These are phyloP conservation scores for Leucocoprinus sp. DNA, from an alignment of 768 basidiomycete genomes.

Conservation along the genomic window DNA sequence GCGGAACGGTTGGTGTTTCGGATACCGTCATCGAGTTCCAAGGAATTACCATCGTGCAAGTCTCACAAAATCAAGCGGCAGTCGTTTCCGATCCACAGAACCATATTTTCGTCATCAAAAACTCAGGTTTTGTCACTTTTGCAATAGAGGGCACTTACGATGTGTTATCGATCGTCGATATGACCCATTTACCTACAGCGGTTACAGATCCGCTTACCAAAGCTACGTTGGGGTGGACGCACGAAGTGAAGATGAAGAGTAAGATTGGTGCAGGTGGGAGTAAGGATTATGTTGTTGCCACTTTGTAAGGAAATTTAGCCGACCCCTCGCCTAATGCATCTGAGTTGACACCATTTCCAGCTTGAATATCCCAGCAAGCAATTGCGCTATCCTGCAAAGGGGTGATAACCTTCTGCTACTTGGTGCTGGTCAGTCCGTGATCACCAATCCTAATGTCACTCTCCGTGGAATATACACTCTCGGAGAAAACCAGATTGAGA, in stretches of 20 bases:
- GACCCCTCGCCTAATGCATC: neutral
- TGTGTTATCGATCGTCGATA: constrained; percentile 77
- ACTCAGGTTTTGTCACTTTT: constrained; percentile 71
- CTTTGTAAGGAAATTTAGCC: constrained; percentile 55
- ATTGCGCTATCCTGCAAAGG: constrained; percentile 78
- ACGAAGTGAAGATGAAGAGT: constrained; percentile 76
- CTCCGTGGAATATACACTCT: constrained; percentile 72
- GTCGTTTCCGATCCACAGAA: constrained; percentile 76
- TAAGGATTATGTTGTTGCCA: constrained; percentile 69
- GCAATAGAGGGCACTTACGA: constrained; percentile 72
- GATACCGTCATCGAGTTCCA: constrained; percentile 77
- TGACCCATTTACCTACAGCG: constrained; percentile 60
- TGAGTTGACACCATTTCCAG: constrained; percentile 24
- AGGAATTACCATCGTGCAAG: constrained; percentile 78
- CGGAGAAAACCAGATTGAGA: constrained; percentile 78
- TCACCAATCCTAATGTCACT: constrained; percentile 79
- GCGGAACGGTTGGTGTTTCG: constrained; percentile 66
- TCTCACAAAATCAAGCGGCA: constrained; percentile 75
- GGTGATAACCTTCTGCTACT: constrained; percentile 75
- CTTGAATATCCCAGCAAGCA: constrained; percentile 78
- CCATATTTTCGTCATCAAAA: constrained; percentile 73
- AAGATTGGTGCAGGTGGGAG: constrained; percentile 31
- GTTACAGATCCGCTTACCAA: constrained; percentile 59
- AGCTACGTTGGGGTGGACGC: constrained; percentile 57
- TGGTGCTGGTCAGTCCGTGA: constrained; percentile 75